phyloP scores from a whole-genome alignment of 345 rosid genomes.

The Erysimum cheiranthoides region DNA sequence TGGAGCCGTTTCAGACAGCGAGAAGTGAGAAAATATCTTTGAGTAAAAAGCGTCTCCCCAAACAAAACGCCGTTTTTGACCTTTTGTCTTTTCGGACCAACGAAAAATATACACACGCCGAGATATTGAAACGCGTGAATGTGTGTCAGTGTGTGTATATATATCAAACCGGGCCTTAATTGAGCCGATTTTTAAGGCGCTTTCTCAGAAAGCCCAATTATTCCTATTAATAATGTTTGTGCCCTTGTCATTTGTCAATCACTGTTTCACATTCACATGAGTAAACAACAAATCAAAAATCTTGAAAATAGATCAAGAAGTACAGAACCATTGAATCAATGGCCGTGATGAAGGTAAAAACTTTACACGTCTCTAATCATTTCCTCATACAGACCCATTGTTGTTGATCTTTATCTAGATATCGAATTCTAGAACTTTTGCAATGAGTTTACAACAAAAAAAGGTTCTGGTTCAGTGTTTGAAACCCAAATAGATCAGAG shows the following conservation, averaged over 20 bases:
- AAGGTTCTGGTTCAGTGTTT: slow-evolving; percentile 19
- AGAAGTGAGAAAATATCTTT: slow-evolving; percentile 1
- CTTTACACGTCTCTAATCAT: slow-evolving; percentile 16
- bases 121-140: not conserved
- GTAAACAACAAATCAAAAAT: not conserved
- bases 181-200: not conserved
- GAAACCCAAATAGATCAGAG: not conserved
- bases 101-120: slow-evolving; percentile 4
- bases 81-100: slow-evolving; percentile 19
- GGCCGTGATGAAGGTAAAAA: slow-evolving; percentile 19
- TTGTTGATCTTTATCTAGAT: slow-evolving; percentile 6
- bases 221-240: not conserved
- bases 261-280: slow-evolving; percentile 8
- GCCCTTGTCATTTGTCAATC: not conserved
- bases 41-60: slow-evolving; percentile 12
- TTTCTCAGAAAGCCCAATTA: not conserved
- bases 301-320: slow-evolving; percentile 5
- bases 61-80: slow-evolving; percentile 38
- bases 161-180: not conserved
- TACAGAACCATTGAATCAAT: slow-evolving; percentile 14
- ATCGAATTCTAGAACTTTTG: not conserved
- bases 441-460: slow-evolving; percentile 1
- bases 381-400: not conserved
- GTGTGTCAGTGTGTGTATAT: too few relatives aligned
- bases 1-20: not conserved